Base-by-base conservation (phyloP, 352 stramenopile species). In the Globisporangium acanthophoron region DNA sequence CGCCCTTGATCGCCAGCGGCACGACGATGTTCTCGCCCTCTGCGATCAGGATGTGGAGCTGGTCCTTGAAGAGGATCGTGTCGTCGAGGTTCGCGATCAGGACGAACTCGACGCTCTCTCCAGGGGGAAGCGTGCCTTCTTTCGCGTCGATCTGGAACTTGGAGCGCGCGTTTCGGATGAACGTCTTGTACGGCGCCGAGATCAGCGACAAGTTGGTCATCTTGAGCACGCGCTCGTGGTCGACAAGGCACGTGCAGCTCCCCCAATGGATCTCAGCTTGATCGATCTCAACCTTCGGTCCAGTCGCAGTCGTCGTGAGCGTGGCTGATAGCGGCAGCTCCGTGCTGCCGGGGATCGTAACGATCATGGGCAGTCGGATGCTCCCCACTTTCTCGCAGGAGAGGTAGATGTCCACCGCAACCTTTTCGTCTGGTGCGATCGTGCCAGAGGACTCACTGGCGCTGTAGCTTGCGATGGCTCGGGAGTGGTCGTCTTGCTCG, bases 1-100 rank as follows among this genome's bases (percentile, higher is more conserved):
- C 92, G n/a, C 95, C 95, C 70, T 80, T 88, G 48, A 97, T 96
- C 8, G 73, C 64, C 9, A 98, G 74, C 0, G 90, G 86, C 5
- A 98, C 71, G 2, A 94, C 67, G 7, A 98, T 44, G 37, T 89
- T 97, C 3, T 97, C 91, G 12, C 94, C 94, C 51, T 98, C 89
- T 0, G 76, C 72, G 21, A 98, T 80, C 51, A 98, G 70, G 51
- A 98, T 87, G 62, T 98, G 87, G 1, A 98, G 73, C 58, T 98
- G 88, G 59, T 98, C 95, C 56, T 93, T 94, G 66, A 97, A 93
- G 13, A 89, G 47, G 6, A 90, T 74, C 18, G 91, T 97, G 59
- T 98, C 95, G 69, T 98, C 94, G n/a, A 97, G 59, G 46, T 96
- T 96, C 0, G 94, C 95, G 12, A 87, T 86, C 3, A 98, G 64